A percentile compares a stretch with the other conserved stretches of the same genome.
These are phyloP conservation scores for Leucoagaricus sp. DNA, from an alignment of 1,284 basidiomycete genomes.

Conservation along the genomic window DNA sequence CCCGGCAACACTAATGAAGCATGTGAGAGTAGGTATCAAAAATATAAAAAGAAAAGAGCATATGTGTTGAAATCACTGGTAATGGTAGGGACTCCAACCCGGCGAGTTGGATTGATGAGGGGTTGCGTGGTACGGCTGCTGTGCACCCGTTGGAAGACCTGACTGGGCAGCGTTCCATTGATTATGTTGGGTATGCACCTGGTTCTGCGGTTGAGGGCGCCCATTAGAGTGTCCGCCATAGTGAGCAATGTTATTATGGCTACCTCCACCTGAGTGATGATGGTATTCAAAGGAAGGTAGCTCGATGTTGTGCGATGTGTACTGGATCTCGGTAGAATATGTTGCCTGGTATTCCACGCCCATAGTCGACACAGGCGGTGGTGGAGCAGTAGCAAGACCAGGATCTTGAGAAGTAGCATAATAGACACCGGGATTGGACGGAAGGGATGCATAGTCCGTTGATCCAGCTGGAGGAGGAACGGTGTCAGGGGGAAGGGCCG, in stretches of 20 bases:
- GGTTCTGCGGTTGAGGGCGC: neutral
- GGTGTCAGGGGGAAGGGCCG: neutral
- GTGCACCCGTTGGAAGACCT: slow-evolving; percentile 1
- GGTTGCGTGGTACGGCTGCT: neutral
- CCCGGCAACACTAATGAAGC: too few relatives aligned
- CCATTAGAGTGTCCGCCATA: neutral
- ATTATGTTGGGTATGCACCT: too few relatives aligned
- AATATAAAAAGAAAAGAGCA: neutral
- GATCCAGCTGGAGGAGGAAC: neutral
- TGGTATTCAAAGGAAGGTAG: neutral
- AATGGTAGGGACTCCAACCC: slow-evolving; percentile 5
- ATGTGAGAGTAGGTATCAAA: neutral
- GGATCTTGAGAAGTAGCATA: neutral
- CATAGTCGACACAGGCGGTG: too few relatives aligned
- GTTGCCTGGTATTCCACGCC: neutral
- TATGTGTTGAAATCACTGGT: neutral
- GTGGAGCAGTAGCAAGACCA: neutral
- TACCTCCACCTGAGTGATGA: neutral
- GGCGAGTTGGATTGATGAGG: slow-evolving; percentile 1
- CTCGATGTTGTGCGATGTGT: neutral
- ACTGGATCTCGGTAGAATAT: neutral
- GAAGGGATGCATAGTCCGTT: neutral
- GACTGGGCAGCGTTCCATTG: neutral
- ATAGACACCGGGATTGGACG: neutral
- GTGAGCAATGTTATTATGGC: neutral